Conservation (phyloP, 768 basidiomycete species). For the Lactifluus hygrophoroides region DNA sequence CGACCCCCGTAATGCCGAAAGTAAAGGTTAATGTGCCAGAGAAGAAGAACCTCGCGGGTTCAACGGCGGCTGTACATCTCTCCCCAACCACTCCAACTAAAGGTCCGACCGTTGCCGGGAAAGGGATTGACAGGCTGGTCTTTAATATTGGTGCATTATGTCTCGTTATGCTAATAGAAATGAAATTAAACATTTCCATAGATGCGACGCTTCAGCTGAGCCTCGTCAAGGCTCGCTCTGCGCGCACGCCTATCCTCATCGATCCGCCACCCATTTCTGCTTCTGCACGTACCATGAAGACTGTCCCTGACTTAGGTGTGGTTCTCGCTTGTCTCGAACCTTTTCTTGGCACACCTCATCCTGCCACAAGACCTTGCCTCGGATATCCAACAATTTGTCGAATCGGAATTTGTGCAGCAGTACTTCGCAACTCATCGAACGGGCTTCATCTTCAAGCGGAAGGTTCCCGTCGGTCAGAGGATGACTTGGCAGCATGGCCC, state of each 20-base stretch:
- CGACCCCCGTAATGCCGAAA: not conserved
- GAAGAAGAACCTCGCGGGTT: too few relatives aligned
- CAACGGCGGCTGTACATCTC: not conserved
- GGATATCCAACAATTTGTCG: constrained; percentile 81
- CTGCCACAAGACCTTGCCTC: constrained; percentile 73
- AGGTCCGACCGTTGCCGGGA: constrained; percentile 34
- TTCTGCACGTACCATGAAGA: constrained; percentile 27
- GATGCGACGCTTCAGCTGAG: constrained; percentile 69
- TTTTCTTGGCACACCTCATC: constrained; percentile 65
- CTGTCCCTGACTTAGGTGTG: too few relatives aligned
- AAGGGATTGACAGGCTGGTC: constrained; percentile 60
- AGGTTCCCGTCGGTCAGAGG: constrained; percentile 74
- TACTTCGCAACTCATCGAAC: constrained; percentile 90
- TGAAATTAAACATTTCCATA: constrained; percentile 13
- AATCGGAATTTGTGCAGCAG: constrained; percentile 75
- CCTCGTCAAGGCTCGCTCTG: constrained; percentile 58
- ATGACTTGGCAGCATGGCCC: constrained; percentile 85
- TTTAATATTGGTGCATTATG: constrained; percentile 52
- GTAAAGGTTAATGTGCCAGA: not conserved
- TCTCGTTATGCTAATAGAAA: constrained; percentile 2
- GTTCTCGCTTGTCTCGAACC: too few relatives aligned
- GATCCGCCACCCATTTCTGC: constrained; percentile 22
- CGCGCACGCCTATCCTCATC: constrained; percentile 56
- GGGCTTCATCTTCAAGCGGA: constrained; percentile 78
- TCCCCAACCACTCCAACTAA: constrained; percentile 6